These are phyloP conservation scores for Herpotrichia juniperi DNA, from an alignment of 2,329 filamentous ascomycete genomes.

Conservation along the genomic window DNA sequence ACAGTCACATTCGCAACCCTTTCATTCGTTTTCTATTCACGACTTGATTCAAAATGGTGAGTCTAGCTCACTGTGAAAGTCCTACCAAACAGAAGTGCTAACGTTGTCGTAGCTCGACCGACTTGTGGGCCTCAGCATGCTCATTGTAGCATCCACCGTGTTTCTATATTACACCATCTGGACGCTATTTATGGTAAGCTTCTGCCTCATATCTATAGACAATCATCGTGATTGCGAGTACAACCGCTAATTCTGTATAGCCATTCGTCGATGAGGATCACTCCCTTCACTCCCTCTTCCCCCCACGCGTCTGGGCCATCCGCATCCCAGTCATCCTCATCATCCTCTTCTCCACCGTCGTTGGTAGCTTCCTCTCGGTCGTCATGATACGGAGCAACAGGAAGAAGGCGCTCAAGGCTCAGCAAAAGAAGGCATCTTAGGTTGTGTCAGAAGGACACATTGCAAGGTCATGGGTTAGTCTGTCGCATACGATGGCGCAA, in stretches of 20 bases:
- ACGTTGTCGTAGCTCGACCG: slow-evolving; percentile 78
- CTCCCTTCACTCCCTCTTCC: slow-evolving; percentile 92
- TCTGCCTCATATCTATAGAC: not conserved
- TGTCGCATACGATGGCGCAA: not conserved
- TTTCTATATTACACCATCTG: slow-evolving; percentile 96
- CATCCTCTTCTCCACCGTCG: slow-evolving; percentile 87
- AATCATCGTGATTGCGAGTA: not conserved
- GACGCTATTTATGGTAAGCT: slow-evolving; percentile 91
- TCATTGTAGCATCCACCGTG: slow-evolving; percentile 73
- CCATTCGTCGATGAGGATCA: slow-evolving; percentile 97
- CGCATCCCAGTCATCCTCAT: slow-evolving; percentile 97
- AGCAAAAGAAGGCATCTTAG: slow-evolving; percentile 78
- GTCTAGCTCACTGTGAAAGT: not conserved
- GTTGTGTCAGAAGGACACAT: slow-evolving; percentile 6
- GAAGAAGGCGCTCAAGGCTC: slow-evolving; percentile 96
- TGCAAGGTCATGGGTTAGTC: not conserved
- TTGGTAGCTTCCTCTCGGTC: slow-evolving; percentile 92
- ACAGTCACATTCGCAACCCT: slow-evolving; percentile 10
- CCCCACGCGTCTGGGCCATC: slow-evolving; percentile 97
- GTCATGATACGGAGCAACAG: slow-evolving; percentile 99
- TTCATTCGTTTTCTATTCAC: slow-evolving; percentile 9
- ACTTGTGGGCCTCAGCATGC: slow-evolving; percentile 77
- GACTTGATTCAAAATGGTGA: slow-evolving; percentile 36
- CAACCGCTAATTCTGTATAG: slow-evolving; percentile 53
- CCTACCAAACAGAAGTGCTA: slow-evolving; percentile 4